A percentile compares a stretch with the other conserved stretches of the same genome.
Evolutionary conservation across 768 basidiomycete species (phyloP).

Genomic region (Tremella yokohamensis): DNA sequence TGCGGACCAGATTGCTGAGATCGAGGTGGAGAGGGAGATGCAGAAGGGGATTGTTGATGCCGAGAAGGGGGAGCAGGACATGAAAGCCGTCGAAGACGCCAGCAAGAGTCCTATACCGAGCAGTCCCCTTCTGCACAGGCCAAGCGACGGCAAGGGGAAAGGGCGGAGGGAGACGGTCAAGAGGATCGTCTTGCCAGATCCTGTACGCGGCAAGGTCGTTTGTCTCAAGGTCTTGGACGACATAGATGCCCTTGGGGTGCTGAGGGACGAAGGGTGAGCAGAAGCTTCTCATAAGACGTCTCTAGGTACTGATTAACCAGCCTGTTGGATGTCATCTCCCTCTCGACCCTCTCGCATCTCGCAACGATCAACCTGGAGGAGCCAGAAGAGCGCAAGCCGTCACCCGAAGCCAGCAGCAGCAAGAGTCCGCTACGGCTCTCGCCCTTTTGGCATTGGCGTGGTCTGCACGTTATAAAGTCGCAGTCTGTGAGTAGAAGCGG

Average conservation of each 20-base stretch:
- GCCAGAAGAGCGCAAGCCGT: slow-evolving; percentile 8
- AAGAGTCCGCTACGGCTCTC: slow-evolving; percentile 17
- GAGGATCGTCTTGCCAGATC: slow-evolving; percentile 24
- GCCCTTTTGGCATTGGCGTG: slow-evolving; percentile 36
- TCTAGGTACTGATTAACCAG: slow-evolving; percentile 9
- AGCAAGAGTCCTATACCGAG: slow-evolving; percentile 17
- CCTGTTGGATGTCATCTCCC: slow-evolving; percentile 30
- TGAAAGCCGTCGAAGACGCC: slow-evolving; percentile 27
- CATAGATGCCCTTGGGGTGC: slow-evolving; percentile 15
- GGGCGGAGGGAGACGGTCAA: background rate
- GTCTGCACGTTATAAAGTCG: slow-evolving; percentile 17
- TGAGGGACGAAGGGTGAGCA: slow-evolving; percentile 40
- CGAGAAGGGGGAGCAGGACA: slow-evolving; percentile 28
- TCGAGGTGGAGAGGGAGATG: slow-evolving; percentile 42
- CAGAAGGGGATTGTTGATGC: slow-evolving; percentile 31
- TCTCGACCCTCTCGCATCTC: slow-evolving; percentile 10
- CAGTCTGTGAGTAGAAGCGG: slow-evolving; percentile 17
- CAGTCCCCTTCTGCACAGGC: slow-evolving; percentile 1
- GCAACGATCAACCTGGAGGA: slow-evolving; percentile 18
- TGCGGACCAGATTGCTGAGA: slow-evolving; percentile 30
- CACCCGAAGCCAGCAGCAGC: slow-evolving; percentile 5
- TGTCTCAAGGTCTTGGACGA: slow-evolving; percentile 26
- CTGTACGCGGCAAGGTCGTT: slow-evolving; percentile 29
- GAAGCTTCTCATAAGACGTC: background rate
- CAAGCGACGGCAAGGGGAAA: slow-evolving; percentile 1